Percentiles rank a stretch among this genome's conserved stretches.
Conservation (phyloP, 2,329 filamentous ascomycete species). For the Kalaharituber pfeilii region DNA sequence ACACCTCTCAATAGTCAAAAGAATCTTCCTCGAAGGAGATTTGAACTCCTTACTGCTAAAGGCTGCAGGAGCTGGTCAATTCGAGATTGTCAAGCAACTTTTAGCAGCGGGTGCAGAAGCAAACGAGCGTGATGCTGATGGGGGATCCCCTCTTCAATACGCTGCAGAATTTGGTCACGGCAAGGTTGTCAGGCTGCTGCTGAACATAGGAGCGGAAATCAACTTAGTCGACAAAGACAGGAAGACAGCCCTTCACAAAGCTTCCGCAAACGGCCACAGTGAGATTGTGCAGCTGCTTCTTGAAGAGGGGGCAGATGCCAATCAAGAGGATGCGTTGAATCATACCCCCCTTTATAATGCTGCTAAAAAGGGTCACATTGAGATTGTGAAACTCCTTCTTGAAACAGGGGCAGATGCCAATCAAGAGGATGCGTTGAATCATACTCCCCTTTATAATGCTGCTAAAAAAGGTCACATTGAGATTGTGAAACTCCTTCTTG, state of each 20-base stretch:
- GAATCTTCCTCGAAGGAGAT: no score
- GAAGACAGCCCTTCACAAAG: conserved; percentile 9
- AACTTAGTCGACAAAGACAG: conserved; percentile 9
- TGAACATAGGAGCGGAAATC: no score
- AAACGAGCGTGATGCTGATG: no score
- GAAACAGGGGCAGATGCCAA: conserved; percentile 1
- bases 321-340: conserved; percentile 15
- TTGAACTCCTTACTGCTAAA: background rate
- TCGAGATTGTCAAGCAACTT: background rate
- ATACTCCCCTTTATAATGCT: background rate
- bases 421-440: no score
- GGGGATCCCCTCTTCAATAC: no score
- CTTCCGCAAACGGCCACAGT: conserved; percentile 16
- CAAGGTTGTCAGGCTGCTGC: no score
- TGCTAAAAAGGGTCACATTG: conserved; percentile 11
- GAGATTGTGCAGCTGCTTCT: conserved; percentile 15
- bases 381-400: conserved; percentile 14
- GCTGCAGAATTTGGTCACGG: no score
- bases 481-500: background rate
- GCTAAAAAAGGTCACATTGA: background rate
- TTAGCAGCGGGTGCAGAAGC: no score
- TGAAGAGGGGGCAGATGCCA: conserved; percentile 3
- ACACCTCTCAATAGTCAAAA: no score
- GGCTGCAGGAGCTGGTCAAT: background rate
- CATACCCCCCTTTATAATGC: conserved; percentile 17